Percentiles rank a stretch among this genome's conserved stretches.
These are phyloP conservation scores for Jaltomata sinuosa DNA, from an alignment of 257 asterid genomes.

Conservation along the genomic window DNA sequence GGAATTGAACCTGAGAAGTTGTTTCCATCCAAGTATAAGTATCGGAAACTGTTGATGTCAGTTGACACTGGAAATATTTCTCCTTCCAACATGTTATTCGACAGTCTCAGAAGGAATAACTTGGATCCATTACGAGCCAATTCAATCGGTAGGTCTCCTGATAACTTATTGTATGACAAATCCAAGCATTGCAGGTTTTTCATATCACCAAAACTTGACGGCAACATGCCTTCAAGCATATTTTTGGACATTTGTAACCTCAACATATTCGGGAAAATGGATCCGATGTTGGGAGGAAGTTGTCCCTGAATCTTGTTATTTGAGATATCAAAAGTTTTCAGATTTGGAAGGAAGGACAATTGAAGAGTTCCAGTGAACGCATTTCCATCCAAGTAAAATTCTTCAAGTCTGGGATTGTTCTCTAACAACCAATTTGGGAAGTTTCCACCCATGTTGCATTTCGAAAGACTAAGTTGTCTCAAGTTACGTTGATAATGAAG, in stretches of 20 bases:
- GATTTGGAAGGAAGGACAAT: background rate
- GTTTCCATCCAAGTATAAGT: conserved; percentile 5
- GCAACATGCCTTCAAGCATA: conserved; percentile 3
- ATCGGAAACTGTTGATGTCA: background rate
- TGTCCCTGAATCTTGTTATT: background rate
- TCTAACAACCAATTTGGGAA: background rate
- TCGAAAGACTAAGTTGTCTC: background rate
- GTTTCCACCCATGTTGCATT: background rate
- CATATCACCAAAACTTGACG: conserved; percentile 1
- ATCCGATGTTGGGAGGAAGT: background rate
- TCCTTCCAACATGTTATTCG: conserved; percentile 1
- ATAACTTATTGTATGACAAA: conserved; percentile 4
- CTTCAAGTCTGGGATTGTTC: background rate
- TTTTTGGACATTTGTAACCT: background rate
- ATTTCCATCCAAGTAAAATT: background rate
- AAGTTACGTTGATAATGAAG: background rate
- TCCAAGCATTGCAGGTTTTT: background rate
- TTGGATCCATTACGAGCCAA: background rate
- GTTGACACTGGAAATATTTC: background rate
- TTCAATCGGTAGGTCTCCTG: conserved; percentile 1
- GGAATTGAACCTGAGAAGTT: conserved; percentile 6
- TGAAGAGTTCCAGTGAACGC: background rate
- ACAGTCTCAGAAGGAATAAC: background rate
- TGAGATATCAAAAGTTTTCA: background rate
- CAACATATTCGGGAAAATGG: background rate